Percentiles rank a stretch among this genome's conserved stretches.
phyloP scores from a whole-genome alignment of 495 filamentous ascomycete genomes.

The Daldinia caldariorum region DNA sequence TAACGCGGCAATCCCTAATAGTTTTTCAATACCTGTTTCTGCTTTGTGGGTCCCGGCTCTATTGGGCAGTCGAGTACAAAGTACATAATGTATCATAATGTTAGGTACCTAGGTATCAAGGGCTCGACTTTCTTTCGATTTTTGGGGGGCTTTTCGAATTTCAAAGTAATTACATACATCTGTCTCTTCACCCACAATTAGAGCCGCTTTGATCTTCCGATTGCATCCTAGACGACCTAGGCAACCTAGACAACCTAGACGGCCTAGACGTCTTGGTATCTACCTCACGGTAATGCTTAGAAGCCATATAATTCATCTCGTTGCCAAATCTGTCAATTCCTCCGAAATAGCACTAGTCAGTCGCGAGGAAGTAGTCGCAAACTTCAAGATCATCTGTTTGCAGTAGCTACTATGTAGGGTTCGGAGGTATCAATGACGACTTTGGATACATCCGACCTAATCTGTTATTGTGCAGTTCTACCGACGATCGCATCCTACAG shows the following conservation, averaged over 20 bases:
- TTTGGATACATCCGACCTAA: conserved; percentile 1
- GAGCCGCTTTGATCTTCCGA: neutral
- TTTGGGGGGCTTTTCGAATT: neutral
- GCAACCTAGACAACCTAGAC: too few relatives aligned
- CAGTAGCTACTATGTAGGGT: conserved; percentile 4
- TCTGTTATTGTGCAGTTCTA: neutral
- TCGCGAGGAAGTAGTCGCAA: conserved; percentile 6
- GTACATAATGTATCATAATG: neutral
- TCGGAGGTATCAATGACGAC: conserved; percentile 24
- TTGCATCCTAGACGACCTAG: neutral
- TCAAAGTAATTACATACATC: neutral
- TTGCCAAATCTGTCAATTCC: conserved; percentile 14
- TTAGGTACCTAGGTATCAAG: too few relatives aligned
- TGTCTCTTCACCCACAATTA: neutral
- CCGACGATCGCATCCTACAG: conserved; percentile 19
- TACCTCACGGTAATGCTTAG: too few relatives aligned
- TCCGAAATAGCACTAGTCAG: conserved; percentile 16
- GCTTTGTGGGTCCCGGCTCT: conserved; percentile 7
- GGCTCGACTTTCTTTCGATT: neutral
- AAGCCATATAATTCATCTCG: too few relatives aligned
- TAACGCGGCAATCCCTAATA: conserved; percentile 25
- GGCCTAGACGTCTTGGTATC: neutral
- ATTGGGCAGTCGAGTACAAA: neutral
- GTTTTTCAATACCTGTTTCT: conserved; percentile 18
- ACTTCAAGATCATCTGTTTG: conserved; percentile 8